These are phyloP conservation scores for Pharnaceum exiguum DNA, from an alignment of 148 eudicot species.

Conservation along the genomic window DNA sequence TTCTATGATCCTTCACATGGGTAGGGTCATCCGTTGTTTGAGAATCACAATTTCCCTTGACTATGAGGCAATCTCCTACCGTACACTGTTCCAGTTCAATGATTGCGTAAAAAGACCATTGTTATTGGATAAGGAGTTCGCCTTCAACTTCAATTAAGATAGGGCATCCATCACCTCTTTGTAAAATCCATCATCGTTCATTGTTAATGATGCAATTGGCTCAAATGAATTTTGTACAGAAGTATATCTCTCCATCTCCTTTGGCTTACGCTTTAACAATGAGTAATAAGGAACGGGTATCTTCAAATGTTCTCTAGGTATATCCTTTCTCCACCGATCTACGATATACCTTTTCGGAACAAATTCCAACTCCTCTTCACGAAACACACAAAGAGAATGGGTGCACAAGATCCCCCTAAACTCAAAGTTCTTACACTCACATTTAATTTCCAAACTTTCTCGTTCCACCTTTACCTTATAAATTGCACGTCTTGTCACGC, in stretches of 20 bases:
- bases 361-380: not conserved
- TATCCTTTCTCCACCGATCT: constrained; percentile 2
- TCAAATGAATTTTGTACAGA: not conserved
- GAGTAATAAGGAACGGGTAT: not conserved
- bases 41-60: too few relatives aligned
- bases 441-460: not conserved
- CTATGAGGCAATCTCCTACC: too few relatives aligned
- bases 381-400: not conserved
- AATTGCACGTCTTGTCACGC: not conserved
- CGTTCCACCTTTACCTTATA: not conserved
- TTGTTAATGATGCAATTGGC: not conserved
- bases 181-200: not conserved
- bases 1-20: too few relatives aligned
- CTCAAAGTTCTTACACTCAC: not conserved
- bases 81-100: too few relatives aligned
- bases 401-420: constrained; percentile 1
- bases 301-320: not conserved
- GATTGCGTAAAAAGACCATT: too few relatives aligned
- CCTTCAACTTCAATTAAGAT: not conserved
- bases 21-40: too few relatives aligned
- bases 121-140: too few relatives aligned
- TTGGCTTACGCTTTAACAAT: not conserved
- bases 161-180: not conserved
- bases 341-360: not conserved
- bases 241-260: not conserved